Percentiles rank a stretch among this genome's conserved stretches.
phyloP scores from a whole-genome alignment of 139 green algal genomes.

The Axilococcus clingmanii region DNA sequence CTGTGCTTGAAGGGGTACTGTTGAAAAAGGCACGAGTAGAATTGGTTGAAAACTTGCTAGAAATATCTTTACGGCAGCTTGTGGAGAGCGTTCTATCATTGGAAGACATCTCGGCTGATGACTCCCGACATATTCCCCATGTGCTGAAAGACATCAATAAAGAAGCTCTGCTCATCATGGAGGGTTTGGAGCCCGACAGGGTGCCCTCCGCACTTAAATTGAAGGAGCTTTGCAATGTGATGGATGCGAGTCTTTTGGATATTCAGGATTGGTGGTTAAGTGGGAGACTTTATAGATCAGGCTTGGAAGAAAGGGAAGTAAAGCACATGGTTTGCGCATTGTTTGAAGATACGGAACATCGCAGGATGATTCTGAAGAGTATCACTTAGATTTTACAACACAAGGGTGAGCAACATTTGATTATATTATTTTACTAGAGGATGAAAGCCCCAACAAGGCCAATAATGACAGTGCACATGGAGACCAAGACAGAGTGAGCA shows the following conservation, averaged over 20 bases:
- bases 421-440: too few species aligned
- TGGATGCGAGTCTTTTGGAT: constrained; percentile 1
- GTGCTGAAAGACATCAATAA: constrained; percentile 21
- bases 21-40: constrained; percentile 4
- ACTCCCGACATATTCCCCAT: constrained; percentile 36
- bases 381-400: too few species aligned
- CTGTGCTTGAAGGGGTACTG: constrained; percentile 21
- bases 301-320: constrained; percentile 14
- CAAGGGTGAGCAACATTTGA: too few species aligned
- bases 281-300: neutral
- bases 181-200: neutral
- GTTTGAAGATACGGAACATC: constrained; percentile 34
- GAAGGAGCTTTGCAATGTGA: constrained; percentile 3
- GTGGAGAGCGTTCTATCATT: constrained; percentile 27
- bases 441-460: too few species aligned
- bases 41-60: neutral
- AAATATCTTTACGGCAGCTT: constrained; percentile 6
- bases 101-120: constrained; percentile 35
- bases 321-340: constrained; percentile 26
- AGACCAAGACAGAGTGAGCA: too few species aligned
- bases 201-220: neutral
- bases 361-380: constrained; percentile 4
- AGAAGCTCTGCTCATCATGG: neutral
- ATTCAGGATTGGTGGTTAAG: constrained; percentile 1
- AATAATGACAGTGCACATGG: too few species aligned